A percentile compares a stretch with the other conserved stretches of the same genome.
Conservation (phyloP, 306 rosid genomes). For the Cicer yamashitae region DNA sequence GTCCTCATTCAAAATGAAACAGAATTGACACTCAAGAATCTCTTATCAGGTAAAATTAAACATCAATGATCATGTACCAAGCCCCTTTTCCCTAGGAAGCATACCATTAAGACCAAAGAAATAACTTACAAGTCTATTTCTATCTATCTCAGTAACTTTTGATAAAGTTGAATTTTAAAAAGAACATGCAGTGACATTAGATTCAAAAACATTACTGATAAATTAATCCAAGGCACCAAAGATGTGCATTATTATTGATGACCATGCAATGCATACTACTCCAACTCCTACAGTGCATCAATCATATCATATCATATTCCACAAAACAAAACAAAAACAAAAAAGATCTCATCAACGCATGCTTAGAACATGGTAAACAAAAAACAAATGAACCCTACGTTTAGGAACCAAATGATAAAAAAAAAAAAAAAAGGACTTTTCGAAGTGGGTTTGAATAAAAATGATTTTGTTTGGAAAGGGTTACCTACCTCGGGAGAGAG, state of each 20-base stretch:
- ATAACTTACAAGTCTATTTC: slow-evolving; percentile 5
- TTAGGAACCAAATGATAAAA: not conserved
- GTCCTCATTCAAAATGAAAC: slow-evolving; percentile 24
- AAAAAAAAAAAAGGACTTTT: not conserved
- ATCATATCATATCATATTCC: not conserved
- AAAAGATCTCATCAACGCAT: not conserved
- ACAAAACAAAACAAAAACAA: not conserved
- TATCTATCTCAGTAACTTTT: slow-evolving; percentile 9
- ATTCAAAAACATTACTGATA: not conserved
- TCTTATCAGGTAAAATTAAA: slow-evolving; percentile 22
- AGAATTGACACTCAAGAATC: slow-evolving; percentile 2
- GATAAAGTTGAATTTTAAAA: slow-evolving; percentile 19
- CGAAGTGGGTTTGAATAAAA: slow-evolving; percentile 3
- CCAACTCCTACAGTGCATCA: slow-evolving; percentile 19
- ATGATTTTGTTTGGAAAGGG: slow-evolving; percentile 28
- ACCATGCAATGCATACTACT: not conserved
- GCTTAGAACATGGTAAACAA: not conserved
- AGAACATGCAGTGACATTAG: slow-evolving; percentile 2
- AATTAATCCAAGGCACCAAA: slow-evolving; percentile 9
- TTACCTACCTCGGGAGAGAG: slow-evolving; percentile 83
- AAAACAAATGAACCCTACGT: not conserved
- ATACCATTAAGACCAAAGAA: too few relatives aligned
- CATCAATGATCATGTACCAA: not conserved
- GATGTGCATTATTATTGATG: not conserved
- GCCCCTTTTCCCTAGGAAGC: too few relatives aligned